phyloP scores from a whole-genome alignment of 805 yeast genomes.

The Jamesozyma rosinii region DNA sequence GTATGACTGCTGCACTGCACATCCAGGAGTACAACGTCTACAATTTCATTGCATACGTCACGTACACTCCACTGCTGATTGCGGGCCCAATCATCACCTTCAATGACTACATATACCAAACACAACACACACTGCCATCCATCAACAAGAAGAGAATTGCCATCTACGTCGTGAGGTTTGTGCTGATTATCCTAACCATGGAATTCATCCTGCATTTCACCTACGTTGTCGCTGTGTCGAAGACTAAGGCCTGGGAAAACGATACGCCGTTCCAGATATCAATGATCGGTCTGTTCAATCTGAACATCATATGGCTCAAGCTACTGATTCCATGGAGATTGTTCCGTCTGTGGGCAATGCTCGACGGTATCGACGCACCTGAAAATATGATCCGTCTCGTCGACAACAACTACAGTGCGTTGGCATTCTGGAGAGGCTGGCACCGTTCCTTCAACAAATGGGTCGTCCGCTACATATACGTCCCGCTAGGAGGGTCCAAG shows the following conservation, averaged over 20 bases:
- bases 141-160: conserved; percentile 45
- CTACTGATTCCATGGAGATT: conserved; percentile 91
- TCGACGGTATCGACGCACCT: conserved; percentile 94
- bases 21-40: conserved; percentile 48
- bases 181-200: conserved; percentile 74
- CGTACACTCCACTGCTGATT: conserved; percentile 82
- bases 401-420: conserved; percentile 84
- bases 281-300: conserved; percentile 86
- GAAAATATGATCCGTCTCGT: conserved; percentile 96
- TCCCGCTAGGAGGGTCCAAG: conserved; percentile 81
- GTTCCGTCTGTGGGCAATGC: conserved; percentile 82
- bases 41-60: conserved; percentile 66
- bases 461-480: conserved; percentile 79
- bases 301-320: conserved; percentile 89
- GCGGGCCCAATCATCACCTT: conserved; percentile 94
- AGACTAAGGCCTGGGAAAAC: conserved; percentile 80
- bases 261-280: conserved; percentile 87
- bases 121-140: conserved; percentile 48
- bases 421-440: conserved; percentile 99
- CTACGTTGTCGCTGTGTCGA: conserved; percentile 89
- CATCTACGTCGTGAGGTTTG: conserved; percentile 57
- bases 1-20: conserved; percentile 57
- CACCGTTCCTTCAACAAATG: conserved; percentile 88
- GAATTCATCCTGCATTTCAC: conserved; percentile 79
- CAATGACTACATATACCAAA: conserved; percentile 81